phyloP scores from a whole-genome alignment of 805 yeast genomes.

The Candida chilensis region DNA sequence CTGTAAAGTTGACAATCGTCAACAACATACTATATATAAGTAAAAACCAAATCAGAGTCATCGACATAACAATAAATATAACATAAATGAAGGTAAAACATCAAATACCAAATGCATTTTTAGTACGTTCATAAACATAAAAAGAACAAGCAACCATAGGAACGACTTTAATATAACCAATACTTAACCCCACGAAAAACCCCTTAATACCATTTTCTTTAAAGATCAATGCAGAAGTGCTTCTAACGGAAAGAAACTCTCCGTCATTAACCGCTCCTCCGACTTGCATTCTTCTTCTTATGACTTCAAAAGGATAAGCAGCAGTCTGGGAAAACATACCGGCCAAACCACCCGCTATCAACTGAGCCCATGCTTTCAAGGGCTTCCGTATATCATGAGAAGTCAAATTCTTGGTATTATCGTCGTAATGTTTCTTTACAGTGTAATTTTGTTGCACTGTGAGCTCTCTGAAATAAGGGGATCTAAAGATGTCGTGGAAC shows the following conservation, averaged over 20 bases:
- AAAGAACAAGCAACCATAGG: constrained; percentile 98
- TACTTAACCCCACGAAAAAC: constrained; percentile 87
- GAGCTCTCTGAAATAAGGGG: constrained; percentile 42
- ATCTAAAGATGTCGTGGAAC: constrained; percentile 77
- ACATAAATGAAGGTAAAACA: too few species aligned
- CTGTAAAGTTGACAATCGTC: too few species aligned
- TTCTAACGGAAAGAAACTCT: constrained; percentile 40
- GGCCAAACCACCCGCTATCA: constrained; percentile 90
- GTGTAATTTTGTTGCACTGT: constrained; percentile 25
- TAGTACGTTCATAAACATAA: constrained; percentile 85
- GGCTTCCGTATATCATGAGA: constrained; percentile 48
- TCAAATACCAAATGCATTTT: constrained; percentile 56
- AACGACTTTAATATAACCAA: constrained; percentile 89
- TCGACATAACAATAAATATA: too few species aligned
- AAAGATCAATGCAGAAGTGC: constrained; percentile 53
- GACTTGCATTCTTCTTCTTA: constrained; percentile 93
- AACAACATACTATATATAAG: too few species aligned
- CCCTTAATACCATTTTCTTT: constrained; percentile 77
- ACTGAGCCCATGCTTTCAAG: constrained; percentile 83
- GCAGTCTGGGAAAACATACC: constrained; percentile 95
- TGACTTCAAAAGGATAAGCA: constrained; percentile 93
- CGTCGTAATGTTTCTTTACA: constrained; percentile 7
- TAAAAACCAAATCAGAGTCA: too few species aligned
- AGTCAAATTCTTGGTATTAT: constrained; percentile 15
- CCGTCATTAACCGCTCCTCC: constrained; percentile 61